These are phyloP conservation scores for Chionographis japonica DNA, from an alignment of 106 monocot species.

Conservation along the genomic window DNA sequence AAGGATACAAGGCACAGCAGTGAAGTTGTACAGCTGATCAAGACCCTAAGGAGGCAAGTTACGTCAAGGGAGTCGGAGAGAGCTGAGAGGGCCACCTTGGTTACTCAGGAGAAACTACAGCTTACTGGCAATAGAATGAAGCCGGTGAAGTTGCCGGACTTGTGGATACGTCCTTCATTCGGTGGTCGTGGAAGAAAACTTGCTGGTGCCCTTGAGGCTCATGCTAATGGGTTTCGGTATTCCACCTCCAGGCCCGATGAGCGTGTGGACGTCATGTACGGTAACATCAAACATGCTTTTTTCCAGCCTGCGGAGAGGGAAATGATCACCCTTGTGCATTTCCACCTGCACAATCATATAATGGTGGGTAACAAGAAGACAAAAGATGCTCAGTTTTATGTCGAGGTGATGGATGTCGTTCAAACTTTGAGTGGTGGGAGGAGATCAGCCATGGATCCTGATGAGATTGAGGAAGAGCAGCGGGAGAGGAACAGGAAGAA, in stretches of 20 bases:
- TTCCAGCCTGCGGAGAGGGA: conserved; percentile 52
- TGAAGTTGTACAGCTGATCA: too few relatives aligned
- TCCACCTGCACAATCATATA: conserved; percentile 45
- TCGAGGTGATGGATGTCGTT: conserved; percentile 50
- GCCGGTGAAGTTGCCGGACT: too few relatives aligned
- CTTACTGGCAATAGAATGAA: too few relatives aligned
- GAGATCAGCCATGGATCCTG: conserved; percentile 35
- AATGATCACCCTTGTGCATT: conserved; percentile 48
- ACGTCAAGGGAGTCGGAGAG: too few relatives aligned
- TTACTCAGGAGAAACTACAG: too few relatives aligned
- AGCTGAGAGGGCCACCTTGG: too few relatives aligned
- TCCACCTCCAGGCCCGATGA: conserved; percentile 40
- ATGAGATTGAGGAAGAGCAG: conserved; percentile 49
- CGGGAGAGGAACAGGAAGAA: conserved; percentile 42
- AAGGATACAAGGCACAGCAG: too few relatives aligned
- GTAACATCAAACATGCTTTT: conserved; percentile 50
- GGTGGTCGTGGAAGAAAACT: too few relatives aligned
- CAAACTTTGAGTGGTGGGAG: conserved; percentile 34
- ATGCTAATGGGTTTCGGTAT: conserved; percentile 31
- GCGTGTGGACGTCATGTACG: conserved; percentile 31
- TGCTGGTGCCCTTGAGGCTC: too few relatives aligned
- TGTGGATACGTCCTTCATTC: too few relatives aligned
- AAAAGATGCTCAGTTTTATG: conserved; percentile 46
- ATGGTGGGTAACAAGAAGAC: conserved; percentile 55
- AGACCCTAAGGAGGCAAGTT: too few relatives aligned